Percentiles rank a stretch among this genome's conserved stretches.
Conservation (phyloP, 305 asterid genomes). For the Solanum hybrid region DNA sequence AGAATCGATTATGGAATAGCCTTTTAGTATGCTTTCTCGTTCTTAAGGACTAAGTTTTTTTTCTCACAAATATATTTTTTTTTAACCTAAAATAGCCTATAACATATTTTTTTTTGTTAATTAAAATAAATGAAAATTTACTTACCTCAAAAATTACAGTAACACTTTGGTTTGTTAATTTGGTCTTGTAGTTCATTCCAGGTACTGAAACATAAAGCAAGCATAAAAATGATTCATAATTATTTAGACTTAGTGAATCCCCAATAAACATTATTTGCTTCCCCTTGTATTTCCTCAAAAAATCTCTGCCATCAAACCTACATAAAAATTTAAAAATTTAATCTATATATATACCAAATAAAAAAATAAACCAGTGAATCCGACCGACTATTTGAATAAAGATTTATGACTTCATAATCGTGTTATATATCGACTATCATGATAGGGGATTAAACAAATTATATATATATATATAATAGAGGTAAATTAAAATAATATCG, state of each 20-base stretch:
- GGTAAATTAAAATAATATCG: not conserved
- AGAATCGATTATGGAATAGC: not conserved
- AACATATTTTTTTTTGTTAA: not conserved
- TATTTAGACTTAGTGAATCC: constrained; percentile 35
- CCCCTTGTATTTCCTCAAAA: constrained; percentile 22
- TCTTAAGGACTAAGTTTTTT: not conserved
- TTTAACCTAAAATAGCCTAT: not conserved
- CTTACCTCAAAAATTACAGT: constrained; percentile 17
- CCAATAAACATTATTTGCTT: constrained; percentile 33
- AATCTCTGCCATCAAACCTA: constrained; percentile 28
- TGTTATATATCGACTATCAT: not conserved
- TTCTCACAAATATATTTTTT: not conserved
- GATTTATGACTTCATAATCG: not conserved
- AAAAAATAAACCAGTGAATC: not conserved
- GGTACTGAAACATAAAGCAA: constrained; percentile 20
- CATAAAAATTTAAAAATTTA: not conserved
- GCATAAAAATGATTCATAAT: constrained; percentile 30
- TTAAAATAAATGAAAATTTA: not conserved
- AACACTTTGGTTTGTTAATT: constrained; percentile 3
- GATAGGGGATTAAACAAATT: not conserved
- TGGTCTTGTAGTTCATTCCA: not conserved
- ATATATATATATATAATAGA: not conserved
- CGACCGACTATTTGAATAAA: not conserved
- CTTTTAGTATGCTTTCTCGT: not conserved
- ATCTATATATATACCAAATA: no score